Conservation (phyloP, 179 eudicot genomes). For the Drosera spatulata region DNA sequence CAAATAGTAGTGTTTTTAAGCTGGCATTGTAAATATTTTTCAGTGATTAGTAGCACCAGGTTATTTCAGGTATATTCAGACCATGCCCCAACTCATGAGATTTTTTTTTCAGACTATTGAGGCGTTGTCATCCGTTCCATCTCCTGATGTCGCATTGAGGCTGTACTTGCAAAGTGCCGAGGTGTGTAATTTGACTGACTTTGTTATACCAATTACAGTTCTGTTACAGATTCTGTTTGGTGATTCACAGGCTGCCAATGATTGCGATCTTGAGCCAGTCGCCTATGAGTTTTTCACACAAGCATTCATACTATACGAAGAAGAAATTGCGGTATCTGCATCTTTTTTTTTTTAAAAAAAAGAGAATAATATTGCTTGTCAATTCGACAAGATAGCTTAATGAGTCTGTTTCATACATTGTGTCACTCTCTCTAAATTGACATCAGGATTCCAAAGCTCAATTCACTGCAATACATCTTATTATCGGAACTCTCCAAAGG, state of each 20-base stretch:
- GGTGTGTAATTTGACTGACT: slow-evolving; percentile 28
- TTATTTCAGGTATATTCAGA: neutral
- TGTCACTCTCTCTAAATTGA: slow-evolving; percentile 4
- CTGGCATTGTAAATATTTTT: neutral
- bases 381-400: neutral
- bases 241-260: slow-evolving; percentile 71
- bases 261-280: slow-evolving; percentile 84
- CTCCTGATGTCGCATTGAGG: slow-evolving; percentile 87
- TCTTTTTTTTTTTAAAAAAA: neutral
- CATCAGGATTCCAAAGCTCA: slow-evolving; percentile 84
- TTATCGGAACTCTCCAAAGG: slow-evolving; percentile 89
- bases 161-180: slow-evolving; percentile 95
- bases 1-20: no score
- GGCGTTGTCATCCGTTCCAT: slow-evolving; percentile 66
- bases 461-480: slow-evolving; percentile 91
- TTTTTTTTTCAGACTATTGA: slow-evolving; percentile 60
- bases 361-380: no score
- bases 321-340: slow-evolving; percentile 77
- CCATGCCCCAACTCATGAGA: no score
- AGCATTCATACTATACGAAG: slow-evolving; percentile 86
- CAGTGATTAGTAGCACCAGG: no score
- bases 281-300: slow-evolving; percentile 95
- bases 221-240: slow-evolving; percentile 1
- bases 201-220: neutral
- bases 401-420: neutral